A percentile compares a stretch with the other conserved stretches of the same genome.
phyloP scores from a whole-genome alignment of 495 filamentous ascomycete species.

The Lasiosphaeria miniovina region DNA sequence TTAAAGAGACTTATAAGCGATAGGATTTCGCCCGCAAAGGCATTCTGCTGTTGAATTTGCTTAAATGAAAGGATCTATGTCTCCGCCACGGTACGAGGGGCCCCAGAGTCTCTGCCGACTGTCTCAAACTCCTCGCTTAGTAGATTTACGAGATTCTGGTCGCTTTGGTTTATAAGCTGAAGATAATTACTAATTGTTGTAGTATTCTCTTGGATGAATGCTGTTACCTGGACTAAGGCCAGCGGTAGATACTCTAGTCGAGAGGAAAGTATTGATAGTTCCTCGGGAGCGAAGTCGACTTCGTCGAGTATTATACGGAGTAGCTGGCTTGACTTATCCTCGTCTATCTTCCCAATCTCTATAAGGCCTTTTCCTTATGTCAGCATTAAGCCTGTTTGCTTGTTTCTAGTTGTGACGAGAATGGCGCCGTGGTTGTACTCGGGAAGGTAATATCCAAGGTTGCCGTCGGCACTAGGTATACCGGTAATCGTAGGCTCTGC shows the following conservation, averaged over 20 bases:
- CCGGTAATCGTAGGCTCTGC: background rate
- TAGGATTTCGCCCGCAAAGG: slow-evolving; percentile 30
- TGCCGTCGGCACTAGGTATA: background rate
- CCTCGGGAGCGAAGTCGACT: slow-evolving; percentile 14
- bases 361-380: slow-evolving; percentile 15
- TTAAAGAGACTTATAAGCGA: slow-evolving; percentile 44
- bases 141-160: slow-evolving; percentile 41
- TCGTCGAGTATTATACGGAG: slow-evolving; percentile 13
- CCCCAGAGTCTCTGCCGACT: too few species aligned
- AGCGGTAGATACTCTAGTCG: slow-evolving; percentile 48
- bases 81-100: too few species aligned
- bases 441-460: slow-evolving; percentile 34
- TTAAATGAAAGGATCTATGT: too few species aligned
- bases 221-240: slow-evolving; percentile 23
- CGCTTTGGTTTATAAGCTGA: slow-evolving; percentile 25
- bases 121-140: slow-evolving; percentile 3
- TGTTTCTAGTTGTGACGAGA: slow-evolving; percentile 42
- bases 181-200: slow-evolving; percentile 33
- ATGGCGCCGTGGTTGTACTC: slow-evolving; percentile 33
- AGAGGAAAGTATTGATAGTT: slow-evolving; percentile 21
- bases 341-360: slow-evolving; percentile 33
- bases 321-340: slow-evolving; percentile 22
- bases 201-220: slow-evolving; percentile 37
- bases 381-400: slow-evolving; percentile 25
- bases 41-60: slow-evolving; percentile 6